Evolutionary conservation across 495 filamentous ascomycete species (phyloP).

Genomic region (Trichoderma parareesei): DNA sequence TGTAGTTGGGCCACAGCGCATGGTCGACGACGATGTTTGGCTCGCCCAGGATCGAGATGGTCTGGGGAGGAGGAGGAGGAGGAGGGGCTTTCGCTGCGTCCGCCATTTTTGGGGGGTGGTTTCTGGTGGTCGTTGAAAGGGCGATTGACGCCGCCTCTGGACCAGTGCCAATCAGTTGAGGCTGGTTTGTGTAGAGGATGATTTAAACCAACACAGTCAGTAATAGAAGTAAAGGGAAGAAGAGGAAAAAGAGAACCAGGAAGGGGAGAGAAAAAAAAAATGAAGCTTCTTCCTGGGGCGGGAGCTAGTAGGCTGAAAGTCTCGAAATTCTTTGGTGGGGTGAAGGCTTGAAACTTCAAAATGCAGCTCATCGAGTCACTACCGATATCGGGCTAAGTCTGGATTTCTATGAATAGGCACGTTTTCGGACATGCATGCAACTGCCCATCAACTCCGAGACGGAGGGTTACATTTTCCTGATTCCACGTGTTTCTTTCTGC

Average conservation of each 20-base stretch:
- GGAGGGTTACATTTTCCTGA: no score
- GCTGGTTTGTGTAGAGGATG: not conserved
- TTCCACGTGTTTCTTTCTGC: no score
- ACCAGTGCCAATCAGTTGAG: not conserved
- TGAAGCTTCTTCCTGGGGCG: no score
- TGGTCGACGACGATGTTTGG: constrained; percentile 90
- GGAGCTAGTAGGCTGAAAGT: not conserved
- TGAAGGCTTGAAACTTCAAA: not conserved
- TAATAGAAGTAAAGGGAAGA: no score
- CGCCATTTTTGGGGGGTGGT: not conserved
- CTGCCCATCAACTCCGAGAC: no score
- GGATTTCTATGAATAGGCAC: not conserved
- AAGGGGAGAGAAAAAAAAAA: no score
- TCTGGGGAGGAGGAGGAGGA: constrained; percentile 28
- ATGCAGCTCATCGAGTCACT: constrained; percentile 7
- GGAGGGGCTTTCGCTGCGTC: constrained; percentile 18
- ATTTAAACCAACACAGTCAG: no score
- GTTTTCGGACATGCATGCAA: not conserved
- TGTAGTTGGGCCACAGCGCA: constrained; percentile 75
- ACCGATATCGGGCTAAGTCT: constrained; percentile 7
- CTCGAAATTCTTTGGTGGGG: constrained; percentile 6
- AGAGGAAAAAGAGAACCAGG: no score
- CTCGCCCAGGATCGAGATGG: constrained; percentile 45
- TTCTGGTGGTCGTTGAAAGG: not conserved
- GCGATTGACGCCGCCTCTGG: not conserved